Conservation (phyloP, 2,329 filamentous ascomycete genomes). For the Geoglossum cookeanum region DNA sequence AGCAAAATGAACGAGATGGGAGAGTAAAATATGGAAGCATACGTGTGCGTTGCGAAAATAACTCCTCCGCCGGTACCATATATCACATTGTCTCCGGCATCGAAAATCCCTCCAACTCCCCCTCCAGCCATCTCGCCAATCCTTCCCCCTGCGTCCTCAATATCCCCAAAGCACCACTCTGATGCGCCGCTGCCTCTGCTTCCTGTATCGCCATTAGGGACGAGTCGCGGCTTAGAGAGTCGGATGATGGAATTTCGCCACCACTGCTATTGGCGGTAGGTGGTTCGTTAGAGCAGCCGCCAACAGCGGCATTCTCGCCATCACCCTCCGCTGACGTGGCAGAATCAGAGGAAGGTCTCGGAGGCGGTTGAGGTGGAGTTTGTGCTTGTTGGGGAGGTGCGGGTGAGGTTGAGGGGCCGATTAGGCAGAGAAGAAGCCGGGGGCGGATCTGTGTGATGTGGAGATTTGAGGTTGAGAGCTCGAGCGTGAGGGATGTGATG, state of each 20-base stretch:
- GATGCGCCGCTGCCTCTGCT: background rate
- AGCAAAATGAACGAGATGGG: no score
- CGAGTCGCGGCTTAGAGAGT: background rate
- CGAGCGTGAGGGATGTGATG: slow-evolving; percentile 1
- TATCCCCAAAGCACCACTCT: background rate
- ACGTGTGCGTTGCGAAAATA: no score
- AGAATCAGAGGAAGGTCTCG: background rate
- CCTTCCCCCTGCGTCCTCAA: background rate
- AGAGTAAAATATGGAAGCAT: no score
- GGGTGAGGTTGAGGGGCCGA: background rate
- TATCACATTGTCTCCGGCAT: slow-evolving; percentile 3
- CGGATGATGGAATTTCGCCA: background rate
- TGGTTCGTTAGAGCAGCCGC: background rate
- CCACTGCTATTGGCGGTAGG: background rate
- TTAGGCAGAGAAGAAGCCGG: slow-evolving; percentile 2
- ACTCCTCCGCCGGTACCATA: no score
- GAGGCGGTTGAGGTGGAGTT: background rate
- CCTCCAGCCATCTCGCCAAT: background rate
- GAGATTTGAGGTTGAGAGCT: background rate
- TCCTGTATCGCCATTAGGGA: background rate
- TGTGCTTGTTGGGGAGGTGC: no score
- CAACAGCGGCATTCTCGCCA: no score
- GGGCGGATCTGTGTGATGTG: slow-evolving; percentile 1
- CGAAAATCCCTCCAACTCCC: slow-evolving; percentile 10
- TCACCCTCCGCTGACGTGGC: no score